Evolutionary conservation across 768 basidiomycete species (phyloP).

Genomic region (Chalciporus chontae): DNA sequence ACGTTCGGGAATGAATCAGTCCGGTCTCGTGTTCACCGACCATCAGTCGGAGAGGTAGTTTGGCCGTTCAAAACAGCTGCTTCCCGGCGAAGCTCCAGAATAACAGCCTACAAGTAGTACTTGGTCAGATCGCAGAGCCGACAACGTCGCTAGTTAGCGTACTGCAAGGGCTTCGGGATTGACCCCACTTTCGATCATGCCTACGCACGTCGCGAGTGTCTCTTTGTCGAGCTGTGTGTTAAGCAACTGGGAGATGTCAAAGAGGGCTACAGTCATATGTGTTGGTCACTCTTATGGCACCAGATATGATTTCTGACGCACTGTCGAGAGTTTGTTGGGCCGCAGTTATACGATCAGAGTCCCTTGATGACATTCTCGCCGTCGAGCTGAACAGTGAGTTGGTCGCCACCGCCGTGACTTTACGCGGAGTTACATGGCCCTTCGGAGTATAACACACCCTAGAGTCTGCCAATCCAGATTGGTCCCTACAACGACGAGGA

Average conservation of each 20-base stretch:
- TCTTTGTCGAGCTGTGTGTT: constrained; percentile 88
- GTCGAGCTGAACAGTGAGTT: background rate
- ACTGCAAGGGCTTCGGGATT: constrained; percentile 93
- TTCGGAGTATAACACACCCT: too few species aligned
- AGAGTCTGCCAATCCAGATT: too few species aligned
- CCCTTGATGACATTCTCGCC: constrained; percentile 39
- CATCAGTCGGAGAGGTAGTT: constrained; percentile 17
- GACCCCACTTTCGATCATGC: constrained; percentile 89
- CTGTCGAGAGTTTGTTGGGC: constrained; percentile 72
- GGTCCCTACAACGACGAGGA: too few species aligned
- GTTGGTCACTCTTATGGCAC: constrained; percentile 5
- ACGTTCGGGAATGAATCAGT: background rate
- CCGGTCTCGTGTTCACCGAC: constrained; percentile 15
- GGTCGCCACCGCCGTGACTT: background rate
- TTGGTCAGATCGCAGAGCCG: constrained; percentile 1
- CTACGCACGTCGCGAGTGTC: constrained; percentile 86
- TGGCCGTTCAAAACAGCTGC: constrained; percentile 40
- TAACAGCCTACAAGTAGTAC: constrained; percentile 56
- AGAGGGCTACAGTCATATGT: constrained; percentile 51
- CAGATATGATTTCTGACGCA: constrained; percentile 32
- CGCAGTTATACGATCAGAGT: constrained; percentile 56
- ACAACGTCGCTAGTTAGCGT: constrained; percentile 27
- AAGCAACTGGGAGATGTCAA: constrained; percentile 84
- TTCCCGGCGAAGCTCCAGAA: constrained; percentile 80
- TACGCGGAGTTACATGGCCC: too few species aligned